Conservation (phyloP, 2,329 filamentous ascomycete genomes). For the Penicillium italicum region DNA sequence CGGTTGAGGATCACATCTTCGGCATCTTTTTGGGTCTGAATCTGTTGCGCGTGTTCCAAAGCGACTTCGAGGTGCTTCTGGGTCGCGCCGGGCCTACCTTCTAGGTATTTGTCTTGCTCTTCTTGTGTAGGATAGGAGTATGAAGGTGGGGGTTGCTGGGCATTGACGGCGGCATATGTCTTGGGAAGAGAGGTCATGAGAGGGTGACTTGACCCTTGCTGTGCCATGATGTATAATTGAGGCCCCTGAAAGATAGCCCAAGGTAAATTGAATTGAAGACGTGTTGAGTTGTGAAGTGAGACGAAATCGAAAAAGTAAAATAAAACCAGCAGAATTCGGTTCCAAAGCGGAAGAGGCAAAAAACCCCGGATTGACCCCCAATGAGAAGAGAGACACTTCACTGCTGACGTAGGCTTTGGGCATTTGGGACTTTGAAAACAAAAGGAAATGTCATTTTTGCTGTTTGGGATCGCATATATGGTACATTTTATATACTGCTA, state of each 20-base stretch:
- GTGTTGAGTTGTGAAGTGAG: neutral
- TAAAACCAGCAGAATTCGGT: neutral
- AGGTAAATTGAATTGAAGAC: neutral
- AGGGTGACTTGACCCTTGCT: constrained; percentile 46
- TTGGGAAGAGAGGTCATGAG: constrained; percentile 56
- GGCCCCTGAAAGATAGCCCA: neutral
- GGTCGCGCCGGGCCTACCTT: constrained; percentile 43
- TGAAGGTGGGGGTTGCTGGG: constrained; percentile 38
- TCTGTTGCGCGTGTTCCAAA: constrained; percentile 73
- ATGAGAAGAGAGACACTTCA: neutral
- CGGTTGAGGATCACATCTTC: constrained; percentile 69
- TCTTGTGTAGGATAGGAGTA: constrained; percentile 27
- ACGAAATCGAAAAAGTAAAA: neutral
- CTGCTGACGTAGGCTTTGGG: constrained; percentile 4
- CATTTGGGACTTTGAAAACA: neutral
- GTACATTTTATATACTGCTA: neutral
- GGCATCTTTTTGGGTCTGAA: constrained; percentile 77
- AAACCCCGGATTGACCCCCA: neutral
- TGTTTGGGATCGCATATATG: neutral
- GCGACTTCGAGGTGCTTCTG: constrained; percentile 58
- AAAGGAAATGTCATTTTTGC: neutral
- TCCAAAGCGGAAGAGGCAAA: constrained; percentile 5
- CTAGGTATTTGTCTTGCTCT: constrained; percentile 25
- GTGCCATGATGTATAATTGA: constrained; percentile 15
- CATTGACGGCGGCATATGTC: constrained; percentile 41